These are phyloP conservation scores for Lentinula edodes DNA, from an alignment of 768 basidiomycete species.

Conservation along the genomic window DNA sequence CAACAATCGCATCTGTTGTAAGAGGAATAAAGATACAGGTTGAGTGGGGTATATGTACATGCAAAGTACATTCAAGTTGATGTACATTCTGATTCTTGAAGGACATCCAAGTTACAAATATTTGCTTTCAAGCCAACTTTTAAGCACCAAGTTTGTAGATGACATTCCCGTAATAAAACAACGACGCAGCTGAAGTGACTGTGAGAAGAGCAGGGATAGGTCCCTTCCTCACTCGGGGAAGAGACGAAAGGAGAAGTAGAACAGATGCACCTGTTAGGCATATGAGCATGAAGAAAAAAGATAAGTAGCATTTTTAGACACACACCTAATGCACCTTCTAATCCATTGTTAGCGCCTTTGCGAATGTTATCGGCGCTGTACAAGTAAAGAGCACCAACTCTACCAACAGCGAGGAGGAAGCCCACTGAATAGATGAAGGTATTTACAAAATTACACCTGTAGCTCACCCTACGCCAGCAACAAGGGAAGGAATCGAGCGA, in stretches of 20 bases:
- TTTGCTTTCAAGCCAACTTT: background rate
- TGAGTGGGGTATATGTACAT: background rate
- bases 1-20: background rate
- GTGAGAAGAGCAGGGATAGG: conserved; percentile 66
- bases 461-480: conserved; percentile 70
- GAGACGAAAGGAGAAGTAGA: conserved; percentile 65
- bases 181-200: conserved; percentile 53
- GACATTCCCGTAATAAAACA: conserved; percentile 58
- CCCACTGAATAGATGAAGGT: background rate
- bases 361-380: conserved; percentile 76
- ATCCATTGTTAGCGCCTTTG: conserved; percentile 65
- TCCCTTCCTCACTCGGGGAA: conserved; percentile 68
- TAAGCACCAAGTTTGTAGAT: conserved; percentile 5
- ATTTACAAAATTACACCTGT: conserved; percentile 14
- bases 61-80: background rate
- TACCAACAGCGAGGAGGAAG: conserved; percentile 16
- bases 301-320: background rate
- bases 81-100: background rate
- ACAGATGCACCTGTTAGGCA: conserved; percentile 61
- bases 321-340: conserved; percentile 74
- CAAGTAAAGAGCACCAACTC: conserved; percentile 74
- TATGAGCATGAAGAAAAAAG: background rate
- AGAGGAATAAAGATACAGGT: background rate
- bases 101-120: background rate
- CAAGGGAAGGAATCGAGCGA: conserved; percentile 74